These are phyloP conservation scores for Inga oerstediana DNA, from an alignment of 306 rosid genomes.

Conservation along the genomic window DNA sequence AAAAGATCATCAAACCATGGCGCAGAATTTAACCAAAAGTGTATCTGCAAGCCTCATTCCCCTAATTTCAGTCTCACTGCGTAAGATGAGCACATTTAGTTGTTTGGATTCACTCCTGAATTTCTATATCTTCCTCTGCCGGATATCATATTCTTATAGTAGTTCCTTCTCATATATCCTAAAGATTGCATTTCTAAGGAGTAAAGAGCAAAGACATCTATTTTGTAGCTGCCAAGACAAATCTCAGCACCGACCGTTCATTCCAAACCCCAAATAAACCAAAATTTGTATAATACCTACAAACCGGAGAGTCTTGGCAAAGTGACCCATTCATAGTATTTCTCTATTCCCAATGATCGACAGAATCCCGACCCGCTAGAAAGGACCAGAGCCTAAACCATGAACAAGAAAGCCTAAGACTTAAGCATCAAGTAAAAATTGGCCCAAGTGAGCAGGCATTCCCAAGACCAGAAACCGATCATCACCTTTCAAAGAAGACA, in stretches of 20 bases:
- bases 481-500: neutral
- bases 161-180: neutral
- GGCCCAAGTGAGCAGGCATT: neutral
- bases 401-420: neutral
- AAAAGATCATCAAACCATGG: constrained; percentile 17
- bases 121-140: constrained; percentile 2
- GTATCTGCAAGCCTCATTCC: constrained; percentile 17
- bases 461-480: neutral
- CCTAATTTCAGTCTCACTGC: constrained; percentile 1
- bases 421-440: constrained; percentile 5
- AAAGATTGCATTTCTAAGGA: neutral
- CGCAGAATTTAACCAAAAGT: neutral
- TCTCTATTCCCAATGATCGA: neutral
- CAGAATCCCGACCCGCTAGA: neutral
- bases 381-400: neutral
- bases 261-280: constrained; percentile 9
- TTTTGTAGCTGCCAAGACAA: constrained; percentile 17
- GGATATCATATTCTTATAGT: neutral
- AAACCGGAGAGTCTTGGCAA: neutral
- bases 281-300: constrained; percentile 25
- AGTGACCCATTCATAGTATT: neutral
- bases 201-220: neutral
- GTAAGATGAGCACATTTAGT: neutral
- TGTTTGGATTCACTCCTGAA: constrained; percentile 14
- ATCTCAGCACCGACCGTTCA: neutral